Conservation (phyloP, 108 stramenopile genomes). For the Discostella stelligeroides region DNA sequence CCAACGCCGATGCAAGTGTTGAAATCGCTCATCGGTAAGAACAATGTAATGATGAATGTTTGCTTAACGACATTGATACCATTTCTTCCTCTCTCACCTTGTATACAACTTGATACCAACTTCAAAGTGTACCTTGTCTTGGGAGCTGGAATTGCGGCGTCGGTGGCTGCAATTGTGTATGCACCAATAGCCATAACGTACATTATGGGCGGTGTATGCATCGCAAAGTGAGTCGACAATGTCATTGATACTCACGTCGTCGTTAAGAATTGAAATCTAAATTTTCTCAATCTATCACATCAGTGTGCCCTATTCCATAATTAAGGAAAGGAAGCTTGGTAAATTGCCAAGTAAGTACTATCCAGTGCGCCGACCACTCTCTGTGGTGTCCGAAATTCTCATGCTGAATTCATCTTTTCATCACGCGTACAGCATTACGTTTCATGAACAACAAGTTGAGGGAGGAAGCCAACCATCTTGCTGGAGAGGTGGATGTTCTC, state of each 20-base stretch:
- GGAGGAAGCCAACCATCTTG: constrained; percentile 15
- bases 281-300: not conserved
- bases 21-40: constrained; percentile 10
- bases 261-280: not conserved
- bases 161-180: constrained; percentile 18
- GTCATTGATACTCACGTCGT: not conserved
- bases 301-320: not conserved
- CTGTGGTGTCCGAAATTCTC: not conserved
- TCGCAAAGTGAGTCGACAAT: constrained; percentile 21
- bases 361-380: not conserved
- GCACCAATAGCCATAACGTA: constrained; percentile 12
- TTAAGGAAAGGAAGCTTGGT: constrained; percentile 5
- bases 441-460: constrained; percentile 23
- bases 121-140: not conserved
- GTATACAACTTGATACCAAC: not conserved
- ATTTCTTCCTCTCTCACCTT: not conserved
- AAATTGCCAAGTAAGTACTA: constrained; percentile 9
- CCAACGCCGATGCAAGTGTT: constrained; percentile 19
- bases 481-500: constrained; percentile 22
- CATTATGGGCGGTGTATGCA: constrained; percentile 20
- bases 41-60: not conserved
- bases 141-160: constrained; percentile 17
- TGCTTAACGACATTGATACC: not conserved
- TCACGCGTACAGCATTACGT: constrained; percentile 20
- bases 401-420: not conserved